phyloP scores from a whole-genome alignment of 2,329 filamentous ascomycete genomes.

The Acrodontium crateriforme region DNA sequence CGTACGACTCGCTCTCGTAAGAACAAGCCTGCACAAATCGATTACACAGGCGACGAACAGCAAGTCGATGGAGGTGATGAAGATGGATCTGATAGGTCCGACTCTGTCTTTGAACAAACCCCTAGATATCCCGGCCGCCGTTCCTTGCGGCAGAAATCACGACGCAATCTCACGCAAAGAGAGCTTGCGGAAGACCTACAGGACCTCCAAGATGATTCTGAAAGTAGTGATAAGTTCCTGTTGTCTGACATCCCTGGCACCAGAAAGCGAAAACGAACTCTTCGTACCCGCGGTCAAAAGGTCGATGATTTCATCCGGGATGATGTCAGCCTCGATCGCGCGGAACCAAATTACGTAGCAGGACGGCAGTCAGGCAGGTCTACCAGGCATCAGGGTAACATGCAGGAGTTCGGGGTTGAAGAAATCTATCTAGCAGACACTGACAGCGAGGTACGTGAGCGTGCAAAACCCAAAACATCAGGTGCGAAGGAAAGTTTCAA shows the following conservation, averaged over 20 bases:
- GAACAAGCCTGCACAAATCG: constrained; percentile 11
- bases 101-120: constrained; percentile 3
- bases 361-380: constrained; percentile 29
- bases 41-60: constrained; percentile 14
- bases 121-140: too few relatives aligned
- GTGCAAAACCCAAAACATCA: constrained; percentile 39
- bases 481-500: constrained; percentile 61
- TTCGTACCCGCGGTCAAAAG: constrained; percentile 3
- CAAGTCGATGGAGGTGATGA: constrained; percentile 10
- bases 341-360: too few relatives aligned
- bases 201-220: constrained; percentile 22
- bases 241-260: constrained; percentile 27
- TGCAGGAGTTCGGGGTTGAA: constrained; percentile 43
- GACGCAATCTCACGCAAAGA: background rate
- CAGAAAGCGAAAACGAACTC: constrained; percentile 25
- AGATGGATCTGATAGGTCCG: constrained; percentile 9
- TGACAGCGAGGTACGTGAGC: constrained; percentile 18
- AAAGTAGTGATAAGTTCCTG: constrained; percentile 16
- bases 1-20: too few relatives aligned
- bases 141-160: constrained; percentile 4
- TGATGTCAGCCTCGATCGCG: constrained; percentile 5
- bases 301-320: constrained; percentile 3
- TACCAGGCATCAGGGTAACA: constrained; percentile 32
- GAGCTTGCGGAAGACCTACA: constrained; percentile 12
- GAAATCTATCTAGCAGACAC: constrained; percentile 39